A percentile compares a stretch with the other conserved stretches of the same genome.
These are phyloP conservation scores for Alternaria viburni DNA, from an alignment of 2,329 filamentous ascomycete genomes.

Conservation along the genomic window DNA sequence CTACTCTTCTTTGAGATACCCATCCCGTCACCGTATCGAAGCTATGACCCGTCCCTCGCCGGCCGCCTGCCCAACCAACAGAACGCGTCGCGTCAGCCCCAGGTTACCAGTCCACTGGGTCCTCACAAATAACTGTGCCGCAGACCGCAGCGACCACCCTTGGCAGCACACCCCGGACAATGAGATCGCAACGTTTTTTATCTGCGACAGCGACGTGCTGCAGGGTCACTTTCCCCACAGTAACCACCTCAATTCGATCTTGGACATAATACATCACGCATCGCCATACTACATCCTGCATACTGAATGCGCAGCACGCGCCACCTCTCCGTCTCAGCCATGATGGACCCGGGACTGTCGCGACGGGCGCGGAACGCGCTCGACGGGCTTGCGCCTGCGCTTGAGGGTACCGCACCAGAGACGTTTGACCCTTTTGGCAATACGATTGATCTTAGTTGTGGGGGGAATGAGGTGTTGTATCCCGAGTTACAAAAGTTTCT, in stretches of 20 bases:
- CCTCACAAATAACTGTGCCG: constrained; percentile 12
- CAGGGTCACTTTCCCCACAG: not conserved
- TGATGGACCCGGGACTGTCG: constrained; percentile 38
- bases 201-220: not conserved
- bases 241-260: not conserved
- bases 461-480: constrained; percentile 36
- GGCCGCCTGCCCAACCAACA: constrained; percentile 1
- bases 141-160: constrained; percentile 4
- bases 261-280: not conserved
- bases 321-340: not conserved
- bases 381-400: constrained; percentile 18
- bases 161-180: constrained; percentile 1
- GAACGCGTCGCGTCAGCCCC: constrained; percentile 1
- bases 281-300: not conserved
- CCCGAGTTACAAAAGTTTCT: constrained; percentile 36
- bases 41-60: not conserved
- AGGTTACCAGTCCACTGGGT: constrained; percentile 13
- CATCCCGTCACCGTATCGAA: not conserved
- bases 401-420: not conserved
- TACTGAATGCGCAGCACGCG: constrained; percentile 7
- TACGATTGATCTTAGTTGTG: constrained; percentile 33
- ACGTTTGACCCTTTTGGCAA: not conserved
- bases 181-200: not conserved
- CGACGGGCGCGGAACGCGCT: constrained; percentile 26
- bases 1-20: not conserved